Conservation (phyloP, 169 alveolate species). For the Plasmodium yoelii region DNA sequence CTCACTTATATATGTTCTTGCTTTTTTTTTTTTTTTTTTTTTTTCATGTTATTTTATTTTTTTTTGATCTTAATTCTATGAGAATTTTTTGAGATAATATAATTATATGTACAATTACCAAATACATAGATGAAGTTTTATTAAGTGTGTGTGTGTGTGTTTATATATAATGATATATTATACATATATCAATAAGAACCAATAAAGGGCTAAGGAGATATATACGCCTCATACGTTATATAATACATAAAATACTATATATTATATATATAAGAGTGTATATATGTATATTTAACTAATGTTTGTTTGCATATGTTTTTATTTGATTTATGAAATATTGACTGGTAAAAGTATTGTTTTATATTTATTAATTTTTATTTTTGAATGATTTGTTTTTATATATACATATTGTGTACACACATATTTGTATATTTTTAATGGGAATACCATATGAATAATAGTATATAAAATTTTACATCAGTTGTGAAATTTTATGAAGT, state of each 20-base stretch:
- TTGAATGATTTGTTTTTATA: slow-evolving; percentile 3
- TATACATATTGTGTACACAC: not conserved
- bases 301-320: not conserved
- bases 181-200: not conserved
- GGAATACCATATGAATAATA: not conserved
- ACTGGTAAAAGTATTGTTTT: not conserved
- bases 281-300: not conserved
- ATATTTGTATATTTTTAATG: not conserved
- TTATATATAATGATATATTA: not conserved
- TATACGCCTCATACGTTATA: not conserved
- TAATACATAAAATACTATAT: not conserved
- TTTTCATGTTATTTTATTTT: not conserved
- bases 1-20: not conserved
- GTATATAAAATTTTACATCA: slow-evolving; percentile 1
- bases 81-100: slow-evolving; percentile 6
- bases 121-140: not conserved
- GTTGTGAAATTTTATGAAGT: not conserved
- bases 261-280: not conserved
- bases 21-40: not conserved
- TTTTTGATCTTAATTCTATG: not conserved
- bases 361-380: slow-evolving; percentile 1
- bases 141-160: not conserved
- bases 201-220: not conserved
- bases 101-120: not conserved
- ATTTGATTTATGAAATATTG: not conserved